Conservation (phyloP, 2,329 filamentous ascomycete species). For the Cordyceps tenuipes region DNA sequence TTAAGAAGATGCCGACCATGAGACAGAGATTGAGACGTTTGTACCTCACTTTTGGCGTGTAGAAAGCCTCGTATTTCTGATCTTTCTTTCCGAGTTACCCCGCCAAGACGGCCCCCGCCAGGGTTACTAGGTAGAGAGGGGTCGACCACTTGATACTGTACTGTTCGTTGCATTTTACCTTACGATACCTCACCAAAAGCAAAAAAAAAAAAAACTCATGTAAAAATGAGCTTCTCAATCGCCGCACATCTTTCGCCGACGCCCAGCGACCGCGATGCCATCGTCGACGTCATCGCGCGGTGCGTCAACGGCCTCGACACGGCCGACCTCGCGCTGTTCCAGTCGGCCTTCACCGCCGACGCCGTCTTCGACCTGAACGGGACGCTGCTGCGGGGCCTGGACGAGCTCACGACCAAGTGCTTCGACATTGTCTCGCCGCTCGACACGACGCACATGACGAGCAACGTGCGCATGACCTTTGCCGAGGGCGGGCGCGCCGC, state of each 20-base stretch:
- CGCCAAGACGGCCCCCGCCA: no score
- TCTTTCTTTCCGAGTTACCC: no score
- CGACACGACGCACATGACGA: slow-evolving; percentile 9
- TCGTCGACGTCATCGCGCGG: slow-evolving; percentile 3
- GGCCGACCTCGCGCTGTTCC: slow-evolving; percentile 6
- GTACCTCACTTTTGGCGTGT: no score
- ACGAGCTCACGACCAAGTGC: background rate
- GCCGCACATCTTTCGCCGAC: background rate
- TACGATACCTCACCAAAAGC: background rate
- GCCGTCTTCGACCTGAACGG: slow-evolving; percentile 2
- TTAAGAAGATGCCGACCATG: no score
- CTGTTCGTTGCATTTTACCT: background rate
- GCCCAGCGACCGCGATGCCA: slow-evolving; percentile 10
- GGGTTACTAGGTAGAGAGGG: background rate
- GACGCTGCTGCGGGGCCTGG: background rate
- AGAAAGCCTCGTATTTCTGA: no score
- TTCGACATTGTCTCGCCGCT: background rate
- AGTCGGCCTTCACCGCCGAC: slow-evolving; percentile 6
- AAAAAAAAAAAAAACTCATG: background rate
- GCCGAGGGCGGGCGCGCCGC: background rate
- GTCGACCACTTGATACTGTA: no score
- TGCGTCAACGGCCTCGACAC: slow-evolving; percentile 4
- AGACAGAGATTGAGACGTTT: background rate
- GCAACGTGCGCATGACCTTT: slow-evolving; percentile 5
- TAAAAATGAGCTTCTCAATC: slow-evolving; percentile 1